Evolutionary conservation across 805 yeast species (phyloP).

Genomic region (Saccharomyces cerevisiae): DNA sequence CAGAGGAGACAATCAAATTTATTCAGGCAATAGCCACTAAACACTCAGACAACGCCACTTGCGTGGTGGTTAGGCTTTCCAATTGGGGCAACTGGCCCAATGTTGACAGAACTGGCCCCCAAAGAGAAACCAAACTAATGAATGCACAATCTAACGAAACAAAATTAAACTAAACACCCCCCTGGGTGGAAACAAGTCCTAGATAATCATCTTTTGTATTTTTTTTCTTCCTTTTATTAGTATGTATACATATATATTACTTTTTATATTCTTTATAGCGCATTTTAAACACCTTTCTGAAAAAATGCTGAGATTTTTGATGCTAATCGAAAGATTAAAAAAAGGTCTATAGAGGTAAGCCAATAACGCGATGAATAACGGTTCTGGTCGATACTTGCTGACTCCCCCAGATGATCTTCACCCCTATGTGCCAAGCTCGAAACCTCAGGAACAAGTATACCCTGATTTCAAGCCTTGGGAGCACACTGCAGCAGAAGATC

Average conservation of each 20-base stretch:
- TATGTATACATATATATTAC: background rate
- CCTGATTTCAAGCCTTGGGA: conserved; percentile 32
- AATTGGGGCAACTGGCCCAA: conserved; percentile 96
- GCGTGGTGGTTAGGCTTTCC: conserved; percentile 64
- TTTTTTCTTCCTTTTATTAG: background rate
- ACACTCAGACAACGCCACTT: conserved; percentile 87
- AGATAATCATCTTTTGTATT: background rate
- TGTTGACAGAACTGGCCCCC: conserved; percentile 71
- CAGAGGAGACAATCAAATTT: conserved; percentile 76
- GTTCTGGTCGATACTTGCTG: conserved; percentile 19
- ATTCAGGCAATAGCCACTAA: conserved; percentile 76
- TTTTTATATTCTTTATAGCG: background rate
- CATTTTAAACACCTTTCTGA: background rate
- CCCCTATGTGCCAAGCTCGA: conserved; percentile 17
- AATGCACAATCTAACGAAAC: background rate
- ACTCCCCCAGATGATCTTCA: conserved; percentile 30
- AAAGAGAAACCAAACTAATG: conserved; percentile 55
- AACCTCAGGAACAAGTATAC: conserved; percentile 11
- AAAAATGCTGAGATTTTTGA: background rate
- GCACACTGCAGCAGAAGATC: conserved; percentile 27
- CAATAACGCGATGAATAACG: background rate
- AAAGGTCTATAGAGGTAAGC: background rate
- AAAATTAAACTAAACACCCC: background rate
- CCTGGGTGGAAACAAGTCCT: background rate
- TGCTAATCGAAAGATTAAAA: background rate